A percentile compares a stretch with the other conserved stretches of the same genome.
Evolutionary conservation across 2,329 filamentous ascomycete species (phyloP).

Genomic region (Onygenales sp.): DNA sequence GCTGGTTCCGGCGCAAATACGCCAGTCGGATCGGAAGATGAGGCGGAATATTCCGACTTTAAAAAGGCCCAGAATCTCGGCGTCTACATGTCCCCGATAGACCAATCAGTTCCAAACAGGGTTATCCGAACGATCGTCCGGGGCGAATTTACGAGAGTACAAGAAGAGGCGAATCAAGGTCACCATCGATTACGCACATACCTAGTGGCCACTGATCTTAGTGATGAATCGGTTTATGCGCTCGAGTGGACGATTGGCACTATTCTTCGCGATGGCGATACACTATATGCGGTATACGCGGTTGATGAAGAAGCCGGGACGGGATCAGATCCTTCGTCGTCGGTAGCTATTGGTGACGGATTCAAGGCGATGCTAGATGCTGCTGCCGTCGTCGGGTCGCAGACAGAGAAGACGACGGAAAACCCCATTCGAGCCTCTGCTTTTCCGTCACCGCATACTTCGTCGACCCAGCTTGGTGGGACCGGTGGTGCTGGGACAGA

Average conservation of each 20-base stretch:
- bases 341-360: slow-evolving; percentile 58
- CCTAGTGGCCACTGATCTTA: slow-evolving; percentile 89
- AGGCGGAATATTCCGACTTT: slow-evolving; percentile 75
- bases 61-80: slow-evolving; percentile 77
- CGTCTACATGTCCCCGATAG: slow-evolving; percentile 68
- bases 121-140: slow-evolving; percentile 84
- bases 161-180: slow-evolving; percentile 62
- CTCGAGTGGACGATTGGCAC: slow-evolving; percentile 97
- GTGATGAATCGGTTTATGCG: slow-evolving; percentile 87
- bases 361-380: slow-evolving; percentile 67
- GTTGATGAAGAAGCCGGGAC: slow-evolving; percentile 68
- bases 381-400: slow-evolving; percentile 54
- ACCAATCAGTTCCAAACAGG: slow-evolving; percentile 64
- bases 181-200: slow-evolving; percentile 77
- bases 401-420: slow-evolving; percentile 46
- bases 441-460: slow-evolving; percentile 10
- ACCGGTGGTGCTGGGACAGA: slow-evolving; percentile 28
- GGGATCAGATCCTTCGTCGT: slow-evolving; percentile 22
- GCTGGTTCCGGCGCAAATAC: slow-evolving; percentile 49
- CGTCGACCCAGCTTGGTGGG: slow-evolving; percentile 17
- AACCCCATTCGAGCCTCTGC: slow-evolving; percentile 16
- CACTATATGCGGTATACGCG: slow-evolving; percentile 84
- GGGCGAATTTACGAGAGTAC: slow-evolving; percentile 70
- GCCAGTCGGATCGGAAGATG: slow-evolving; percentile 72
- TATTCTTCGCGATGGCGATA: slow-evolving; percentile 87